These are phyloP conservation scores for Pestalotiopsis fici DNA, from an alignment of 2,329 filamentous ascomycete genomes.

Conservation along the genomic window DNA sequence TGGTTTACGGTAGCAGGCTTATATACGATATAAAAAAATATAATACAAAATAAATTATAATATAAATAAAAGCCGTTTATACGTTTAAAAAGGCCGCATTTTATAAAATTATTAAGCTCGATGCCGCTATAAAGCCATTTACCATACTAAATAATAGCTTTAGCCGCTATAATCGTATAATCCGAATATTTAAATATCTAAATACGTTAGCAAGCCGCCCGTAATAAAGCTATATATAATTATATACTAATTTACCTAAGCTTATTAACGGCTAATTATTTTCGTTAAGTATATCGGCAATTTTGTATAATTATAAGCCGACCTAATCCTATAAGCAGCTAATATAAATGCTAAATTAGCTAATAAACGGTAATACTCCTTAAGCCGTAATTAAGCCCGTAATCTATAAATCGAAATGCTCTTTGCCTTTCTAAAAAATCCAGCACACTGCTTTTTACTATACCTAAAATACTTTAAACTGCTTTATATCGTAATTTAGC, in stretches of 20 bases:
- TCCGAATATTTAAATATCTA: neutral
- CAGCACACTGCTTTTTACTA: neutral
- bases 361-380: neutral
- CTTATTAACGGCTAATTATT: neutral
- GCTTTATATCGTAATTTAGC: neutral
- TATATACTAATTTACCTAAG: neutral
- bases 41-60: neutral
- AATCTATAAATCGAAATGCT: neutral
- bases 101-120: neutral
- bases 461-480: neutral
- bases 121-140: neutral
- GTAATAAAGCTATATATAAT: neutral
- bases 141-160: neutral
- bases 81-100: neutral
- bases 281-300: neutral
- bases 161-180: neutral
- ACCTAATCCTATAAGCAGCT: neutral
- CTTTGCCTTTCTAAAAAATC: neutral
- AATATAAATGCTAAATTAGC: neutral
- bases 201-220: neutral
- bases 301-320: neutral
- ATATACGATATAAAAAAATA: neutral
- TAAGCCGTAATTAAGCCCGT: neutral
- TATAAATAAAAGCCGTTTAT: neutral
- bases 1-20: neutral